phyloP scores from a whole-genome alignment of 106 monocot genomes.

The Dioscorea dumetorum region DNA sequence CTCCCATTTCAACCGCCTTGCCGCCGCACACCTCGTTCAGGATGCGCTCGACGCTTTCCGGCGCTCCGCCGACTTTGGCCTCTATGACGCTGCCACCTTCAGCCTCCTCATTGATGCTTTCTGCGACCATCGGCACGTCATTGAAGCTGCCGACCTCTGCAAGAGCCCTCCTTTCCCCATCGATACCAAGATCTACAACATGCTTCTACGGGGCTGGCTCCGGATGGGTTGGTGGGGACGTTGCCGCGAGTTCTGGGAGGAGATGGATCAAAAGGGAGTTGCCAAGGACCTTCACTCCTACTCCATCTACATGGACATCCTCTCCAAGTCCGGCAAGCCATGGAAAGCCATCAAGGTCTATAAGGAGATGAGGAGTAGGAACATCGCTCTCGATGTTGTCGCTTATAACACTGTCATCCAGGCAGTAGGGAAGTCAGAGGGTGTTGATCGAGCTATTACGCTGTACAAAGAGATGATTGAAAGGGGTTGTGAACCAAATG shows the following conservation, averaged over 20 bases:
- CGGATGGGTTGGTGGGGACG: conserved; percentile 46
- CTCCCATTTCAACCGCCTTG: conserved; percentile 58
- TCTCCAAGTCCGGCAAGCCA: conserved; percentile 74
- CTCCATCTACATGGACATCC: conserved; percentile 69
- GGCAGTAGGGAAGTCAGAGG: conserved; percentile 48
- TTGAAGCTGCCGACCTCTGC: conserved; percentile 57
- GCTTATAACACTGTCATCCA: conserved; percentile 73
- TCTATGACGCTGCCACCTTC: conserved; percentile 31
- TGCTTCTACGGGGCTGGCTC: conserved; percentile 80
- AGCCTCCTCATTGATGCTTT: conserved; percentile 68
- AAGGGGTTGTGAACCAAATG: conserved; percentile 48
- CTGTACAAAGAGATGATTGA: conserved; percentile 79
- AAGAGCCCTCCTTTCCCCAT: conserved; percentile 25
- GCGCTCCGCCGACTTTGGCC: conserved; percentile 13
- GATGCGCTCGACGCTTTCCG: conserved; percentile 29
- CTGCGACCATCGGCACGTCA: conserved; percentile 57
- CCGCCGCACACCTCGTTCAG: conserved; percentile 53
- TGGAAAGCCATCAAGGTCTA: conserved; percentile 61
- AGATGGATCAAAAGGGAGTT: conserved; percentile 38
- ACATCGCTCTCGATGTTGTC: conserved; percentile 41
- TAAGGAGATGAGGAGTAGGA: conserved; percentile 53
- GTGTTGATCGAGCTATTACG: conserved; percentile 48
- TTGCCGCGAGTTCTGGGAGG: conserved; percentile 59
- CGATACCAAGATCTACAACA: conserved; percentile 67
- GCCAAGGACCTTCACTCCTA: conserved; percentile 76